Evolutionary conservation across 768 basidiomycete species (phyloP).

Genomic region (Leucosporidium creatinivorum): DNA sequence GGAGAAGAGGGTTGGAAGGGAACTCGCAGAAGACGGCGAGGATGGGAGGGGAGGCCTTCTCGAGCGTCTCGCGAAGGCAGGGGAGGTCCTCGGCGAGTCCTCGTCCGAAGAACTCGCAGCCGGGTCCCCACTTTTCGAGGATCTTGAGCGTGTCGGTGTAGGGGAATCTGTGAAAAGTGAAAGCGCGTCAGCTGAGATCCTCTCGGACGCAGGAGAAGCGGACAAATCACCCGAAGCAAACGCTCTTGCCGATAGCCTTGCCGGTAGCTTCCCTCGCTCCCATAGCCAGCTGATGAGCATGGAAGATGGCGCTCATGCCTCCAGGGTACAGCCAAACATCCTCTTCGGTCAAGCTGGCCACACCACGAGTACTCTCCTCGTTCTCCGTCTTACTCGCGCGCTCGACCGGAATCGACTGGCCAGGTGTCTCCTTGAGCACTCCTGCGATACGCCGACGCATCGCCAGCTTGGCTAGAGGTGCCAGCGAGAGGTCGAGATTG

Average conservation of each 20-base stretch:
- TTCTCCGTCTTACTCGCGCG: constrained; percentile 23
- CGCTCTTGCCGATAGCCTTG: constrained; percentile 58
- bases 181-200: too few relatives aligned
- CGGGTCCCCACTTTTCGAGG: constrained; percentile 91
- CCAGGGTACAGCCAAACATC: constrained; percentile 82
- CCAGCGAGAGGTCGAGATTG: constrained; percentile 67
- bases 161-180: constrained; percentile 70
- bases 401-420: constrained; percentile 48
- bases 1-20: constrained; percentile 87
- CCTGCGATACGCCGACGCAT: constrained; percentile 85
- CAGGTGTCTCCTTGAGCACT: constrained; percentile 43
- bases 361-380: constrained; percentile 55
- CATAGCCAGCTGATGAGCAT: constrained; percentile 66
- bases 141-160: constrained; percentile 94
- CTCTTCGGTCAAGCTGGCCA: constrained; percentile 62
- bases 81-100: constrained; percentile 71
- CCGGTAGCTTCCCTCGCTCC: constrained; percentile 46
- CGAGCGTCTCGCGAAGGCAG: constrained; percentile 59
- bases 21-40: constrained; percentile 85
- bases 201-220: too few relatives aligned
- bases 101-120: constrained; percentile 77
- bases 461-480: constrained; percentile 73
- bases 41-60: constrained; percentile 52
- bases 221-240: constrained; percentile 83
- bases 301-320: constrained; percentile 95